Base-by-base conservation (phyloP, 768 basidiomycete genomes). In the Hericium alpestre region DNA sequence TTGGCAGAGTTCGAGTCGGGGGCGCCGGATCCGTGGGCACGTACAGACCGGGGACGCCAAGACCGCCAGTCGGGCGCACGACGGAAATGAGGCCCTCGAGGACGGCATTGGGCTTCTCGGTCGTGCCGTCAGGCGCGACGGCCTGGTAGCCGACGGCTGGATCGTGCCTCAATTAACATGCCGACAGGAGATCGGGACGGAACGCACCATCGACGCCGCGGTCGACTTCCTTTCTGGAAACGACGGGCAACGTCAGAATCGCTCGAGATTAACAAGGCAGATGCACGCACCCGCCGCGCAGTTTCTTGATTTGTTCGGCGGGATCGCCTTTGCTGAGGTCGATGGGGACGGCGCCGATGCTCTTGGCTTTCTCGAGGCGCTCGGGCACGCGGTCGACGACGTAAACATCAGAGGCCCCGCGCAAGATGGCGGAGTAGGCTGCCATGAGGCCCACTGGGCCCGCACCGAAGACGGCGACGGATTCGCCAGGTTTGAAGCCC, bases 361-460 rank as follows among this genome's bases (percentile, higher is more conserved):
- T 73, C 57, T 74, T 74, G 0, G 79, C 79, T 63, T 81, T 80
- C 5, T 68, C 69, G 32, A 81, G 69, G 8, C 80, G 69, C 66
- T 81, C 80, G 1, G 76, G 70, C 4, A 82, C 79, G 55, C 78
- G 76, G 63, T 81, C 79, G 22, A 81, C 78, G 20, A 81, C 77
- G 59, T 79, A 81, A 9, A 81, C 75, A 27, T 76, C 71, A 1
- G 78, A 71, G 0, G 80, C 79, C 38, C 80, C 80, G 27, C 78
- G 75, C 1, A 81, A 65, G 6, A 72, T 62, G 1, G 79, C 79
- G 39, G 78, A 79, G 61, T 81, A 81, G 0, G 79, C 79, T 1
- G 79, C 79, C 79, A 81, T 81, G 38, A 81, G 73, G 1, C 80
- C 79, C 13, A 78, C 76, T 10, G 76, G 77, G 8, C 76, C 79